These are phyloP conservation scores for Calonectria leucothoes DNA, from an alignment of 2,329 filamentous ascomycete species.

Conservation along the genomic window DNA sequence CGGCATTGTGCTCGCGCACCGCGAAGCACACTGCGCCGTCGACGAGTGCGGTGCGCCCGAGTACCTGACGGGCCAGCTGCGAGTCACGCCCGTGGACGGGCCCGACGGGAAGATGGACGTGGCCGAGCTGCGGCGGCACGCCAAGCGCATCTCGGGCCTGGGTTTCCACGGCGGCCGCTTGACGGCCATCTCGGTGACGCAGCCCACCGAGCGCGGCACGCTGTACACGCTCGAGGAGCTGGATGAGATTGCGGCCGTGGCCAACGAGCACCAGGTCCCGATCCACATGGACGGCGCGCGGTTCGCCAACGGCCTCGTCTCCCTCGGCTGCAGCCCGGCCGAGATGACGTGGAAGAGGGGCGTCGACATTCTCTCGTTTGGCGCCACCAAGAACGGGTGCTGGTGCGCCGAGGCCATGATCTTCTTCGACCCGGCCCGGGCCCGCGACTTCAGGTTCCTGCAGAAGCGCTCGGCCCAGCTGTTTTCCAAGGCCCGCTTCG, in stretches of 20 bases:
- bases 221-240: constrained; percentile 4
- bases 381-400: constrained; percentile 9
- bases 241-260: not conserved
- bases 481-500: constrained; percentile 8
- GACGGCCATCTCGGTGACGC: constrained; percentile 2
- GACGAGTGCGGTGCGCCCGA: constrained; percentile 16
- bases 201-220: constrained; percentile 4
- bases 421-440: not conserved
- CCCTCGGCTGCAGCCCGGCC: constrained; percentile 4
- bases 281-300: constrained; percentile 12
- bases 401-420: constrained; percentile 11
- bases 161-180: constrained; percentile 2
- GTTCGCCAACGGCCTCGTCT: constrained; percentile 6
- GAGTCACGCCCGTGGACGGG: not conserved
- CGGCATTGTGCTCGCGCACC: constrained; percentile 1
- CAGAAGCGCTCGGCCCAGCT: constrained; percentile 9
- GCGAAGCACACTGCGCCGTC: not conserved
- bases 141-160: not conserved
- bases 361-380: constrained; percentile 9
- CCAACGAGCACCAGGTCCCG: not conserved
- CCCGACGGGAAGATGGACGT: not conserved
- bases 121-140: not conserved
- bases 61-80: not conserved
- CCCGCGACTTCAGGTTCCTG: not conserved
- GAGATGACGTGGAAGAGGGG: constrained; percentile 14